Percentiles rank a stretch among this genome's conserved stretches.
These are phyloP conservation scores for Phylloporus arenicola DNA, from an alignment of 768 basidiomycete genomes.

Conservation along the genomic window DNA sequence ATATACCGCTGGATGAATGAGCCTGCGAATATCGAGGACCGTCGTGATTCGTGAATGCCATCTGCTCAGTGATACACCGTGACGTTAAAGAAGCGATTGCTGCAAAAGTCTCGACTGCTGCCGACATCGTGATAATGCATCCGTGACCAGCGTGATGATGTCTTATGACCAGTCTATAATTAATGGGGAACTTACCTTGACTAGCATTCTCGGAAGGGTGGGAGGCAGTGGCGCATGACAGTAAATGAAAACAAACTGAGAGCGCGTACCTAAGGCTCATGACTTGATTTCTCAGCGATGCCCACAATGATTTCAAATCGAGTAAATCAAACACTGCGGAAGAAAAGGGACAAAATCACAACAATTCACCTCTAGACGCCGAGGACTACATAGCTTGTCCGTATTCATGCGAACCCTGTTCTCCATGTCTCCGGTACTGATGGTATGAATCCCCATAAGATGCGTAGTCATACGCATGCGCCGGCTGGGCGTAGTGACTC, in stretches of 20 bases:
- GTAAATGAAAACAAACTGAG: background rate
- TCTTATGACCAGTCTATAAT: background rate
- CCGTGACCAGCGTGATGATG: background rate
- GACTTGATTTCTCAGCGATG: background rate
- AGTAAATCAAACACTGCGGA: constrained; percentile 25
- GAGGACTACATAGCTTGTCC: constrained; percentile 30
- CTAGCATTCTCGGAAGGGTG: background rate
- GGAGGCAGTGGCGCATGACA: background rate
- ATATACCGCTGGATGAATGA: no score
- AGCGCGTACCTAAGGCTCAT: constrained; percentile 6
- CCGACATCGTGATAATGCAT: background rate
- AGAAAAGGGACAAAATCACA: constrained; percentile 11
- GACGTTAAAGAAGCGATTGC: background rate
- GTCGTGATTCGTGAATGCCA: background rate
- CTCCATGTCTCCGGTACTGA: constrained; percentile 27
- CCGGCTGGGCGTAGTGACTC: constrained; percentile 22
- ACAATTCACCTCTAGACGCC: constrained; percentile 11
- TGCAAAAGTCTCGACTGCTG: background rate
- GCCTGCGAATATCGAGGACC: no score
- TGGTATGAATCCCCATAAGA: constrained; percentile 24
- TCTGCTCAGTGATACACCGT: background rate
- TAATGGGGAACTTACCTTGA: background rate
- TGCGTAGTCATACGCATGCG: constrained; percentile 26
- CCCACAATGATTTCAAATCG: constrained; percentile 15
- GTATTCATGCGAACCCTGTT: constrained; percentile 26